Evolutionary conservation across 2,329 filamentous ascomycete genomes (phyloP).

Genomic region (Sporothrix sp.): DNA sequence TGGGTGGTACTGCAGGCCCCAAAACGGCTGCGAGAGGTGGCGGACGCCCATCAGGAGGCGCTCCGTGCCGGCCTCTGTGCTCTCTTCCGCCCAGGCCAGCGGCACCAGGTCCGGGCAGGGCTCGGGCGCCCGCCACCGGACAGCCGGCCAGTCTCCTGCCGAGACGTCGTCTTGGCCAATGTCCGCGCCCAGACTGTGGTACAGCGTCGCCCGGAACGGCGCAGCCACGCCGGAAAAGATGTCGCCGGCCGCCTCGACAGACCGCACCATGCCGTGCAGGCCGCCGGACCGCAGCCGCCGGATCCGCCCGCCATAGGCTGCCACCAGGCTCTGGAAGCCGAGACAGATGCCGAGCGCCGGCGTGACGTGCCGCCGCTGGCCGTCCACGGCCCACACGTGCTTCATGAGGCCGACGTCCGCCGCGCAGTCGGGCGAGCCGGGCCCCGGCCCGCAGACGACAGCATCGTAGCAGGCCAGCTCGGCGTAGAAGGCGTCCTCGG

Average conservation of each 20-base stretch:
- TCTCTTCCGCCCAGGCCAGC: slow-evolving; percentile 52
- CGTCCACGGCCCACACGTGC: slow-evolving; percentile 66
- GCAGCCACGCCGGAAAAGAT: slow-evolving; percentile 54
- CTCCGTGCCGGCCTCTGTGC: slow-evolving; percentile 29
- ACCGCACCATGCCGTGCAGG: slow-evolving; percentile 72
- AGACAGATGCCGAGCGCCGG: slow-evolving; percentile 84
- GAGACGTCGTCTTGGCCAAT: slow-evolving; percentile 38
- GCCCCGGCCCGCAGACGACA: slow-evolving; percentile 82
- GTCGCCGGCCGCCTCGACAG: slow-evolving; percentile 33
- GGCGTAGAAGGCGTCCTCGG: slow-evolving; percentile 27
- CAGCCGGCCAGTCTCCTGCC: slow-evolving; percentile 27
- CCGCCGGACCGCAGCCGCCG: slow-evolving; percentile 54
- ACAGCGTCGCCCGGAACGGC: slow-evolving; percentile 60
- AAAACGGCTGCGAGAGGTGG: slow-evolving; percentile 62
- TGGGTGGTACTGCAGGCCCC: slow-evolving; percentile 84
- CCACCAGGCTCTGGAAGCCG: slow-evolving; percentile 72
- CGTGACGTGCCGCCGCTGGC: not conserved
- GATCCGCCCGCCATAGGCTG: slow-evolving; percentile 54
- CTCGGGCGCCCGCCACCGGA: slow-evolving; percentile 31
- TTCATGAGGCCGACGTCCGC: slow-evolving; percentile 77
- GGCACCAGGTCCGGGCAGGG: slow-evolving; percentile 38
- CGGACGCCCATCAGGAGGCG: slow-evolving; percentile 66
- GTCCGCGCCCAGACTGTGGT: slow-evolving; percentile 56
- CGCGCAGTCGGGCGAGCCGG: slow-evolving; percentile 63
- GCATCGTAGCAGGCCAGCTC: slow-evolving; percentile 61